These are phyloP conservation scores for Candida albicans DNA, from an alignment of 1,139 yeast genomes.

Conservation along the genomic window DNA sequence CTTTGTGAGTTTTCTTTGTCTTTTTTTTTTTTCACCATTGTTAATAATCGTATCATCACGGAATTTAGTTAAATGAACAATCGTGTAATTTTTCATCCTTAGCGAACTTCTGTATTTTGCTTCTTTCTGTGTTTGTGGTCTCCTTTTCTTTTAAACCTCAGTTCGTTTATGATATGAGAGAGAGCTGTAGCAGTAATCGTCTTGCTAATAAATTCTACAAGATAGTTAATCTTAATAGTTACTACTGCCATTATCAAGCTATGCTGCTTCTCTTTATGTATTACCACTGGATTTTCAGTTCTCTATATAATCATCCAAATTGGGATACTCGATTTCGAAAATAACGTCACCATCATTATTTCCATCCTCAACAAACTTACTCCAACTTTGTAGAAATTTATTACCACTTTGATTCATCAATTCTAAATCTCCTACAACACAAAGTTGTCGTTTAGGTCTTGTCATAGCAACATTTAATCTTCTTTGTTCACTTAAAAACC, in stretches of 20 bases:
- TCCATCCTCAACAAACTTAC: slow-evolving; percentile 56
- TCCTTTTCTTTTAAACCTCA: no score
- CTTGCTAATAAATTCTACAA: no score
- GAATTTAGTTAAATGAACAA: no score
- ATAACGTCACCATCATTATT: slow-evolving; percentile 8
- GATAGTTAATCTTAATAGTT: no score
- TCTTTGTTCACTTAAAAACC: slow-evolving; percentile 71
- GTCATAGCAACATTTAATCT: slow-evolving; percentile 90
- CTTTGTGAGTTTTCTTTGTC: no score
- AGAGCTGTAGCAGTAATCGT: no score
- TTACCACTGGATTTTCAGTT: not conserved
- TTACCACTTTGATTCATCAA: slow-evolving; percentile 41
- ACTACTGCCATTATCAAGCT: not conserved
- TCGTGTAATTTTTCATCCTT: no score
- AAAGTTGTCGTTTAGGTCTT: slow-evolving; percentile 81
- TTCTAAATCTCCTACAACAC: slow-evolving; percentile 85
- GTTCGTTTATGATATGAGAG: no score
- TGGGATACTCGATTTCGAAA: slow-evolving; percentile 67
- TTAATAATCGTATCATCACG: no score
- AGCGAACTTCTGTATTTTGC: no score
- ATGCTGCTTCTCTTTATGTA: not conserved
- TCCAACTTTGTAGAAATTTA: slow-evolving; percentile 65
- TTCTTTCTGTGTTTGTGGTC: no score
- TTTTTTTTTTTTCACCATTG: no score
- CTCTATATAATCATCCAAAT: slow-evolving; percentile 28